phyloP scores from a whole-genome alignment of 2,329 filamentous ascomycete genomes.

The Penicillium sp. region DNA sequence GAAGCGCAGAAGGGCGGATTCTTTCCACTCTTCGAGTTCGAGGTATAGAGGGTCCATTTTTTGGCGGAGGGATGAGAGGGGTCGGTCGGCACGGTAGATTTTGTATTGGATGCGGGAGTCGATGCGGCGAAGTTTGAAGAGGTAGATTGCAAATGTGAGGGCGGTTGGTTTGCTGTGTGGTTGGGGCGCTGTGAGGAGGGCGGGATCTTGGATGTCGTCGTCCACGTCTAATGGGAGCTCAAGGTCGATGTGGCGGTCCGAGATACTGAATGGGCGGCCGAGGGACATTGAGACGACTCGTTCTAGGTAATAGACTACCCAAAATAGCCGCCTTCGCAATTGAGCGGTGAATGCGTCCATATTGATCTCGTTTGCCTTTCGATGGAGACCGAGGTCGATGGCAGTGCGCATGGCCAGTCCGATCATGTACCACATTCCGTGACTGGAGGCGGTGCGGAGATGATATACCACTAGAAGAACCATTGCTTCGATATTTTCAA shows the following conservation, averaged over 20 bases:
- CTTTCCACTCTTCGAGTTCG: constrained; percentile 50
- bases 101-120: constrained; percentile 53
- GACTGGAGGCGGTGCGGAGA: constrained; percentile 50
- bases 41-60: constrained; percentile 50
- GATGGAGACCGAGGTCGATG: constrained; percentile 53
- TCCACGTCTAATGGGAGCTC: constrained; percentile 48
- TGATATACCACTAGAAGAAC: constrained; percentile 53
- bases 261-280: constrained; percentile 51
- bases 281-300: constrained; percentile 52
- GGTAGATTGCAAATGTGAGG: constrained; percentile 45
- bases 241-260: constrained; percentile 53
- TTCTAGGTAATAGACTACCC: constrained; percentile 54
- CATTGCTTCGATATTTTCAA: constrained; percentile 55
- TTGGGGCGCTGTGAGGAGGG: constrained; percentile 30
- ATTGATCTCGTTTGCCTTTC: constrained; percentile 46
- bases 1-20: constrained; percentile 35
- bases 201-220: constrained; percentile 42
- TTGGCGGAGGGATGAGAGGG: constrained; percentile 44
- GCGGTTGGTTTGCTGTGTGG: constrained; percentile 31
- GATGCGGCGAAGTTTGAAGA: constrained; percentile 48
- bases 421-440: constrained; percentile 56
- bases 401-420: constrained; percentile 55
- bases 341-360: constrained; percentile 45
- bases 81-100: constrained; percentile 52
- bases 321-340: constrained; percentile 51